Base-by-base conservation (phyloP, 371 early-diverging fungal genomes). In the Mortierella sp. region DNA sequence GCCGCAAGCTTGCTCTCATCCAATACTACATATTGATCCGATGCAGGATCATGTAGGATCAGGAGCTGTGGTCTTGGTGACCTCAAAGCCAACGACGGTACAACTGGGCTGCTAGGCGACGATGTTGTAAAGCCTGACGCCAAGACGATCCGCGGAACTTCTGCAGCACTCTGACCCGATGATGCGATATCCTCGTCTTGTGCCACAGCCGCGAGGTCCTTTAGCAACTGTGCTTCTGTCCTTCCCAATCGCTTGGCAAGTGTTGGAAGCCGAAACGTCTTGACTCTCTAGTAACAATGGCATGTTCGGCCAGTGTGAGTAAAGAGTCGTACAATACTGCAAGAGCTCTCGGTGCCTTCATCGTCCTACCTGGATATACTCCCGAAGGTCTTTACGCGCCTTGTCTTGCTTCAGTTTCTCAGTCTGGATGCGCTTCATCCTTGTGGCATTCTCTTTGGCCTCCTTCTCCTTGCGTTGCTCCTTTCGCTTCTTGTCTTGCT, bases 401-500 rank as follows among this genome's bases (percentile, higher is more conserved):
- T 49, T 56, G 53, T 61, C 76, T n/a, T 63, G 65, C n/a, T 61
- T 55, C 10, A 57, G 14, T 21, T 31, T 59, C 43, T 76, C 76
- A 1, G 50, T 29, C 28, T 68, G 56, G 2, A 52, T 16, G 1
- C 53, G 59, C 19, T 57, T 63, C 51, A 54, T 17, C n/a, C 31
- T 60, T 12, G 61, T 43, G 16, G 60, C 47, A 1, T 41, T 54
- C 16, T 64, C 69, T 14, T 68, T 76, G n/a, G 57, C 65, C 17
- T 68, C 65, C 27, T 60, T 55, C 19, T 52, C 48, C 40, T 64
- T 76, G 13, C 50, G 48, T 29, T 57, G 65, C n/a, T 68, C 76
- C 50, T 64, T 68, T 2, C 68, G 69, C 45, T 61, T 63, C 47
- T 63, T 60, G 19, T 68, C 69, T 29, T 64, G 63, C 44, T 68